Percentiles rank a stretch among this genome's conserved stretches.
These are phyloP conservation scores for Cyberlindnera sargentensis DNA, from an alignment of 805 yeast genomes.

Conservation along the genomic window DNA sequence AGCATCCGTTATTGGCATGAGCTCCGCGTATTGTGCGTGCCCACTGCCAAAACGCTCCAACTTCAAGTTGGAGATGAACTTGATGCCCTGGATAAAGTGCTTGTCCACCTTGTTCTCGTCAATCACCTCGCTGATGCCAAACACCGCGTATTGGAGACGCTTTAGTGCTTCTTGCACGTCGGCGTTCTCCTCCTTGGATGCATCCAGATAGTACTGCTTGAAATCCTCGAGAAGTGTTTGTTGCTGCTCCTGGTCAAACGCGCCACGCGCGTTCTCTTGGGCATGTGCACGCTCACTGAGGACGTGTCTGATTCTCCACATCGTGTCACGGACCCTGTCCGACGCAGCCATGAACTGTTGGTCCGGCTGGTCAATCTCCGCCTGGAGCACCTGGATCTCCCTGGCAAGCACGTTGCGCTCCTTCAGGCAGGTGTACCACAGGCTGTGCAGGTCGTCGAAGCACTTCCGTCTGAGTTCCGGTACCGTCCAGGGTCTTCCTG, in stretches of 20 bases:
- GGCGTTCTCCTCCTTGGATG: constrained; percentile 45
- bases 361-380: constrained; percentile 34
- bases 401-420: constrained; percentile 77
- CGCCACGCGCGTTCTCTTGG: constrained; percentile 48
- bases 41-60: constrained; percentile 41
- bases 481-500: constrained; percentile 77
- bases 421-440: constrained; percentile 84
- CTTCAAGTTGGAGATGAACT: constrained; percentile 64
- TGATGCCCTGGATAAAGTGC: constrained; percentile 59
- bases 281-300: constrained; percentile 79
- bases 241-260: constrained; percentile 36
- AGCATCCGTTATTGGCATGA: constrained; percentile 21
- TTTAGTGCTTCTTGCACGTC: constrained; percentile 63
- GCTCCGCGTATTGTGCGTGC: constrained; percentile 31
- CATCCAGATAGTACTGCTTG: constrained; percentile 46
- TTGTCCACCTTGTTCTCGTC: constrained; percentile 53
- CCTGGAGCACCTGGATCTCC: constrained; percentile 56
- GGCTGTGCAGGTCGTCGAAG: constrained; percentile 82
- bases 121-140: constrained; percentile 70
- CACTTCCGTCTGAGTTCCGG: constrained; percentile 87
- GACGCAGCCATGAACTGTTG: constrained; percentile 22
- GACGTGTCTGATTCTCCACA: constrained; percentile 81
- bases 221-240: constrained; percentile 49
- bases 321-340: constrained; percentile 47
- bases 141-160: constrained; percentile 75